Conservation (phyloP, 495 filamentous ascomycete genomes). For the Cercophora scortea region DNA sequence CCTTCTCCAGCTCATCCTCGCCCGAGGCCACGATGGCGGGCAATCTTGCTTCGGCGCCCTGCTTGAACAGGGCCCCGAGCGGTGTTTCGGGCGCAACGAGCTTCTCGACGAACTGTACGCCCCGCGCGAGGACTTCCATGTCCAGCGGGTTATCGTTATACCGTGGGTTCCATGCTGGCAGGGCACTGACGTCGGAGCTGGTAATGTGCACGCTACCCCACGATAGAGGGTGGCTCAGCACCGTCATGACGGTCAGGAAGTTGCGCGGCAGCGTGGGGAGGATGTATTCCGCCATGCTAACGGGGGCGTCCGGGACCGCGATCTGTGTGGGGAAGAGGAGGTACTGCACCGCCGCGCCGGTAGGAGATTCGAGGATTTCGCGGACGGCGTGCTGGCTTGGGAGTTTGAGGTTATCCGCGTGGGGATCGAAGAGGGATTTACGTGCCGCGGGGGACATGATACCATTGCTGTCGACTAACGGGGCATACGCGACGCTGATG, state of each 20-base stretch:
- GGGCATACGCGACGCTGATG: constrained; percentile 35
- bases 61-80: constrained; percentile 27
- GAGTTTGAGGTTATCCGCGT: constrained; percentile 9
- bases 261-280: constrained; percentile 25
- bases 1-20: constrained; percentile 25
- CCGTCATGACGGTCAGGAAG: constrained; percentile 30
- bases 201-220: constrained; percentile 51
- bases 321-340: constrained; percentile 31
- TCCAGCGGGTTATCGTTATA: constrained; percentile 49
- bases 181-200: constrained; percentile 21
- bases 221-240: constrained; percentile 44
- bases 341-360: constrained; percentile 29
- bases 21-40: constrained; percentile 13
- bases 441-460: constrained; percentile 17
- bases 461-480: constrained; percentile 30
- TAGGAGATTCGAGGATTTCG: constrained; percentile 19
- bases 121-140: constrained; percentile 39
- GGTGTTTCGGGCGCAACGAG: constrained; percentile 31
- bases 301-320: constrained; percentile 22
- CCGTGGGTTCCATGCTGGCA: constrained; percentile 45
- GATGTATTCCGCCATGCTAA: constrained; percentile 27
- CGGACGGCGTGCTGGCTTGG: constrained; percentile 10
- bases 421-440: constrained; percentile 16
- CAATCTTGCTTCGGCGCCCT: constrained; percentile 19
- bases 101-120: constrained; percentile 36